Conservation (phyloP, 305 asterid genomes). For the Rubia peregrina region DNA sequence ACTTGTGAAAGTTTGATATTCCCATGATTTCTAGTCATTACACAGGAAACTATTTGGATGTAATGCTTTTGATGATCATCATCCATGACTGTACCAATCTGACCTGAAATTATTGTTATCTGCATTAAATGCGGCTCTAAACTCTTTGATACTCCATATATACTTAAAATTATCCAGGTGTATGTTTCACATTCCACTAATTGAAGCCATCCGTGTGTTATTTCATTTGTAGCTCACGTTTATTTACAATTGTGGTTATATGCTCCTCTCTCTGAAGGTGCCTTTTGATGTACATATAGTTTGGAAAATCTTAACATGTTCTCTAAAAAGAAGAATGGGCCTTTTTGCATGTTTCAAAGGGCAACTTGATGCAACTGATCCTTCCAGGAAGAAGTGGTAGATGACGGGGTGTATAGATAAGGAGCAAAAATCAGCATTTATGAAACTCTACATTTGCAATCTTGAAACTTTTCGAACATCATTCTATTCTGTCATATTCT, state of each 20-base stretch:
- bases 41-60: neutral
- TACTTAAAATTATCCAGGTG: neutral
- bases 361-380: neutral
- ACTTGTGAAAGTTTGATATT: neutral
- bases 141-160: neutral
- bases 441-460: constrained; percentile 1
- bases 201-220: neutral
- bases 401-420: neutral
- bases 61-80: neutral
- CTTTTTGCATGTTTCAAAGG: neutral
- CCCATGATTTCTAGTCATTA: neutral
- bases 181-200: neutral
- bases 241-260: neutral
- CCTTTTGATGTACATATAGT: neutral
- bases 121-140: neutral
- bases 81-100: neutral
- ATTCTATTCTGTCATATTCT: neutral
- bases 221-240: neutral
- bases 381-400: neutral
- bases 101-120: neutral
- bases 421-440: neutral
- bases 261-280: neutral
- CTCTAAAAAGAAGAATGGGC: neutral
- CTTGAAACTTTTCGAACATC: constrained; percentile 2
- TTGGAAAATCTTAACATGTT: neutral